Conservation (phyloP, 2,329 filamentous ascomycete species). For the Fonsecaea monophora region DNA sequence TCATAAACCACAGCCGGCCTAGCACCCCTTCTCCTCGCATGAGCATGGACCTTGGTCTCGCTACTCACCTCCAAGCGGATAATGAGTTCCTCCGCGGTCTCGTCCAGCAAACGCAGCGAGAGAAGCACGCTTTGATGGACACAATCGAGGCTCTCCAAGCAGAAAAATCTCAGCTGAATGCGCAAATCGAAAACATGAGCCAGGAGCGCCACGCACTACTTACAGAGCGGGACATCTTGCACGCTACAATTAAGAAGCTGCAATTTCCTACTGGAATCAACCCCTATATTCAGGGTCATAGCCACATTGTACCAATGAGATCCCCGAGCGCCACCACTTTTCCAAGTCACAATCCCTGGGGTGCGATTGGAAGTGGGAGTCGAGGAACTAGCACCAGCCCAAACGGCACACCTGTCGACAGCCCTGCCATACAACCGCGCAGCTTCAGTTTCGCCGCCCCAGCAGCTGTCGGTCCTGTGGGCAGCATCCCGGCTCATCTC, state of each 20-base stretch:
- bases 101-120: constrained; percentile 23
- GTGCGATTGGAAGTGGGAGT: constrained; percentile 27
- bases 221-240: constrained; percentile 27
- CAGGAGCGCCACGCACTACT: constrained; percentile 17
- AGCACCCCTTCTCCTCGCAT: constrained; percentile 24
- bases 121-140: constrained; percentile 28
- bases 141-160: constrained; percentile 27
- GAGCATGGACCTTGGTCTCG: constrained; percentile 24
- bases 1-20: constrained; percentile 10
- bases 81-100: constrained; percentile 28
- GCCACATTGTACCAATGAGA: constrained; percentile 1
- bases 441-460: constrained; percentile 13
- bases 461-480: background rate
- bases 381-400: constrained; percentile 19
- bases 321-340: constrained; percentile 18
- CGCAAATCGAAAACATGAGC: constrained; percentile 15
- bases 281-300: constrained; percentile 3
- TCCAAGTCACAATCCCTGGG: constrained; percentile 25
- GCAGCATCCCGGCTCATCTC: background rate
- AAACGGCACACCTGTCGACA: constrained; percentile 3
- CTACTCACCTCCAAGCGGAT: constrained; percentile 25
- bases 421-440: constrained; percentile 10
- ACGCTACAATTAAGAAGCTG: constrained; percentile 25
- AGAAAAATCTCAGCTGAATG: constrained; percentile 21
- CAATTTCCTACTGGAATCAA: constrained; percentile 16